Percentiles rank a stretch among this genome's conserved stretches.
Conservation (phyloP, 2,329 filamentous ascomycete genomes). For the Xylariales sp. region DNA sequence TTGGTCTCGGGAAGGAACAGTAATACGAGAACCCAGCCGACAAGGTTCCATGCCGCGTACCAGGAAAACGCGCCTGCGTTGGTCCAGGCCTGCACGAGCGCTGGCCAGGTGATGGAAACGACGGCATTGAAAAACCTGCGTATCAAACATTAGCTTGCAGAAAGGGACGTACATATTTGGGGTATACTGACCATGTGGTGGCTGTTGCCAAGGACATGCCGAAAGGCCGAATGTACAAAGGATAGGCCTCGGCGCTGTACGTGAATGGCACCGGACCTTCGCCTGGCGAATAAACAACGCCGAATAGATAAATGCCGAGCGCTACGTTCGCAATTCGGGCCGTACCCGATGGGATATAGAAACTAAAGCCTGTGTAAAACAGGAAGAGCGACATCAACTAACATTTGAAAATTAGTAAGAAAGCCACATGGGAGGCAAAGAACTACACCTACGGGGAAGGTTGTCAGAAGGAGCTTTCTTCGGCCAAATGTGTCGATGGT, state of each 20-base stretch:
- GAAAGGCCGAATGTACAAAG: conserved; percentile 69
- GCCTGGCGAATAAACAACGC: conserved; percentile 66
- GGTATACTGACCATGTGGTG: conserved; percentile 56
- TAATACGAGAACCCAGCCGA: conserved; percentile 58
- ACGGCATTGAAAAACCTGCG: conserved; percentile 50
- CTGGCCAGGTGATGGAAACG: conserved; percentile 60
- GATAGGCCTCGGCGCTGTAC: conserved; percentile 75
- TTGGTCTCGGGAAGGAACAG: conserved; percentile 59
- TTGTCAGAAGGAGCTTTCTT: conserved; percentile 70
- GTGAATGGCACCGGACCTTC: conserved; percentile 74
- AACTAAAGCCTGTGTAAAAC: conserved; percentile 60
- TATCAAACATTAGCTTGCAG: neutral
- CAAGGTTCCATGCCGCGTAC: conserved; percentile 62
- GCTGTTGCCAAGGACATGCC: conserved; percentile 70
- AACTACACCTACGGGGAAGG: conserved; percentile 61
- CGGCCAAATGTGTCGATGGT: conserved; percentile 77
- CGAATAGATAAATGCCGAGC: conserved; percentile 62
- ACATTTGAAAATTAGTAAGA: conserved; percentile 28
- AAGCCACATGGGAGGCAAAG: neutral
- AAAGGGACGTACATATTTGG: neutral
- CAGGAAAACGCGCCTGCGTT: conserved; percentile 61
- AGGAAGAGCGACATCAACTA: conserved; percentile 66
- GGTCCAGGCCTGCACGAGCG: conserved; percentile 57
- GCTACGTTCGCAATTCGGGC: conserved; percentile 59
- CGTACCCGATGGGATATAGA: conserved; percentile 56